Base-by-base conservation (phyloP, 345 rosid genomes). In the Bruguiera parviflora region DNA sequence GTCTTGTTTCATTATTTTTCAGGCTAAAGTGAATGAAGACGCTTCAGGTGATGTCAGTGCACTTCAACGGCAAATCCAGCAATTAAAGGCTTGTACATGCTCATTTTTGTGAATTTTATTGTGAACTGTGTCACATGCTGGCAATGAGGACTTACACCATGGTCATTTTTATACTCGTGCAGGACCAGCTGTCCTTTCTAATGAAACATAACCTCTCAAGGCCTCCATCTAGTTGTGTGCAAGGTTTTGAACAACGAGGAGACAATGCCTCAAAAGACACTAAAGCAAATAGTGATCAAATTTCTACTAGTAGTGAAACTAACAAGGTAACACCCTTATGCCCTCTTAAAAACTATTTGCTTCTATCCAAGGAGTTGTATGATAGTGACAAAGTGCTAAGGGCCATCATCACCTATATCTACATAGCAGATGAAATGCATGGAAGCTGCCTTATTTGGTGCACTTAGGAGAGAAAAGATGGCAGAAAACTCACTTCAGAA, bases 11-110 rank as follows among this genome's bases (percentile, higher is more conserved):
- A 75, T 80, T 22, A 46, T 63, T 68, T 71, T 73, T 52, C 65
- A 93, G 98, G 98, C 98, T 76, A 84, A 83, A 78, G 96, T 93
- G 71, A 93, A 93, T 46, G 98, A 91, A 85, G 96, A 93, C 84
- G 94, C 97, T 74, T 86, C 97, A 5, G 97, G 96, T 66, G 96
- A 93, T 79, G 88, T 88, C 52, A 71, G 79, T 69, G 87, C 94
- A 53, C 81, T 93, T 71, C 97, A 93, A 75, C 89, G 76, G 67
- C 92, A 93, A 84, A 88, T 93, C 74, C 88, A 83, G 77, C 88
- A 84, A 46, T 77, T 93, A 37, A 91, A 93, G 96, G 97, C 87
- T 80, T 29, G 96, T 88, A 80, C 29, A 19, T 43, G 46, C 47
- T 56, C 65, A 64, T 43, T 29, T 33, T 18, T 58, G 25, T 19